Evolutionary conservation across 2,329 filamentous ascomycete genomes (phyloP), one percentile per base, ranked within the genome.

Genomic region (Claviceps humidiphila): DNA sequence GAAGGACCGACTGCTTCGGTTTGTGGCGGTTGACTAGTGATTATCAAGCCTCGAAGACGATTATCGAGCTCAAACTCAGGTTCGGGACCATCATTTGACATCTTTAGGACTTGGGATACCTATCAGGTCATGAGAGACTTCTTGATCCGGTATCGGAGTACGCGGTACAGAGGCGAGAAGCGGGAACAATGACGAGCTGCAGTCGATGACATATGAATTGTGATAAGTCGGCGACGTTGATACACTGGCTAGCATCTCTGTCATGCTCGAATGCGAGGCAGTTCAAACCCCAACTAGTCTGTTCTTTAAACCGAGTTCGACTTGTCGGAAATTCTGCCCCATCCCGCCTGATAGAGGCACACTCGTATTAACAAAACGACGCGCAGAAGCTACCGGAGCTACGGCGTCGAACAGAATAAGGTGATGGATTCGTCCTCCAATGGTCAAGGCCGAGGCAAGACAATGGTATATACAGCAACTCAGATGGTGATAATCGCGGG

Each of bases 41-140:
- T 68, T 34, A 82, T 82, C 64, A 86, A 74, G 54, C 69, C 72
- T 46, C 80, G 75, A 41, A 85, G 66, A 51, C 74, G 77, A 49
- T 76, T 71, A 60, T 85, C 81, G 7, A 83, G 66, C 41, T 56
- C 69, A 5, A 56, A 34, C 8, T 50, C 37, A 9, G 51, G 24
- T 34, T 42, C 45, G 26, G 50, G 30, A n/a, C 44, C 26, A 46
- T 44, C 14, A 7, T 42, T 6, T 47, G 43, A 24, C 38, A 51
- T 46, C 2, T 44, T 44, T 37, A 44, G 22, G 30, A 14, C 14
- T 9, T n/a, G 47, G 37, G 24, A 20, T 38, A 49, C 14, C 47
- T 47, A 11, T 24, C 14, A 17, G 11, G 44, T 14, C 24, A 41
- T 9, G 11, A 16, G 1, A 16, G 20, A 26, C 4, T 38, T 45